Evolutionary conservation across 805 yeast species (phyloP).

Genomic region (Pichia ethanolica): DNA sequence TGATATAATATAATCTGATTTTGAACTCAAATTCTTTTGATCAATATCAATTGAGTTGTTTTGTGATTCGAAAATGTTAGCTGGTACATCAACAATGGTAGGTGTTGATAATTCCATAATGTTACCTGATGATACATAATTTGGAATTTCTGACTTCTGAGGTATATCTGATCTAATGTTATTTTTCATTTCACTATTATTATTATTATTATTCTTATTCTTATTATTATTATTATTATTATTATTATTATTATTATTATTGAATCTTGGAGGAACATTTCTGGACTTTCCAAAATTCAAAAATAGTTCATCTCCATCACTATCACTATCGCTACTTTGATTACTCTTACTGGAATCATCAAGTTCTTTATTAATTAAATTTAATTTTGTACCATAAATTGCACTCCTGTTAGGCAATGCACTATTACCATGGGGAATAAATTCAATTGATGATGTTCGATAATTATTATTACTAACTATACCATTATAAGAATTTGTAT

Average conservation of each 20-base stretch:
- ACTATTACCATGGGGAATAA: background rate
- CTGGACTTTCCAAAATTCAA: constrained; percentile 8
- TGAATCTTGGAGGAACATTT: background rate
- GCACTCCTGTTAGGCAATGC: constrained; percentile 2
- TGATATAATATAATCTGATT: background rate
- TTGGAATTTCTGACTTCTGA: background rate
- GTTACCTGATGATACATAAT: background rate
- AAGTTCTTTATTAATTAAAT: background rate
- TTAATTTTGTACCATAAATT: constrained; percentile 12
- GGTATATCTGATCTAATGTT: no score
- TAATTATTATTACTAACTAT: background rate
- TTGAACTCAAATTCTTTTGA: no score
- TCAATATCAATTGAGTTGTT: background rate
- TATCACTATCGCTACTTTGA: constrained; percentile 1
- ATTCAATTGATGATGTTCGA: background rate
- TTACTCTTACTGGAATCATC: background rate
- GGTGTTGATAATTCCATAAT: constrained; percentile 1
- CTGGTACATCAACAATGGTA: constrained; percentile 13
- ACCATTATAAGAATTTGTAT: background rate
- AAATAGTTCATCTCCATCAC: constrained; percentile 10
- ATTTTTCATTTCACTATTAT: background rate
- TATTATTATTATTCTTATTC: background rate
- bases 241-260: background rate
- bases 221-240: background rate
- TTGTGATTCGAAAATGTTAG: constrained; percentile 4